Conservation (phyloP, 2,329 filamentous ascomycete genomes). For the Furcasterigmium furcatum region DNA sequence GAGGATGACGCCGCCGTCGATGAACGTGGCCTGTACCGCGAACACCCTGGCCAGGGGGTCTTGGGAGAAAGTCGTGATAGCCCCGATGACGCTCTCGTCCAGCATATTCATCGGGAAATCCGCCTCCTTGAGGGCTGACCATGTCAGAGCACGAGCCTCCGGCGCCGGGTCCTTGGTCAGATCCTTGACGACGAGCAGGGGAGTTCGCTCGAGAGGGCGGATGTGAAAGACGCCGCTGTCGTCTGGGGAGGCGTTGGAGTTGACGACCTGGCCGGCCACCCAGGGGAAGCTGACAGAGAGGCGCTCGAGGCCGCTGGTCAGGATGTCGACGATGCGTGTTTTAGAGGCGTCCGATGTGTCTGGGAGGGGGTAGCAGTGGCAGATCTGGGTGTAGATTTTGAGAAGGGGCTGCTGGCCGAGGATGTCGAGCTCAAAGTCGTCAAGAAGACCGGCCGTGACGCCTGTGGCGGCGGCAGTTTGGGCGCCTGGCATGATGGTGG, state of each 20-base stretch:
- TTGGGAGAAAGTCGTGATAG: slow-evolving; percentile 7
- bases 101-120: slow-evolving; percentile 45
- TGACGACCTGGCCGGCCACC: slow-evolving; percentile 40
- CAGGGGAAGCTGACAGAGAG: slow-evolving; percentile 40
- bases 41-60: slow-evolving; percentile 4
- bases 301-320: slow-evolving; percentile 31
- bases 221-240: slow-evolving; percentile 35
- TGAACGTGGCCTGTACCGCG: slow-evolving; percentile 8
- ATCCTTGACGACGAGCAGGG: slow-evolving; percentile 38
- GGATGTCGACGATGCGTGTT: slow-evolving; percentile 19
- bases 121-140: slow-evolving; percentile 30
- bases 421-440: slow-evolving; percentile 30
- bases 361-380: slow-evolving; percentile 30
- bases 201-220: slow-evolving; percentile 21
- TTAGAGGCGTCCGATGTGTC: slow-evolving; percentile 13
- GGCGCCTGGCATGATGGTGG: background rate
- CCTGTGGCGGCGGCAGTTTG: background rate
- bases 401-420: slow-evolving; percentile 37
- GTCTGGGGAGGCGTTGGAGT: slow-evolving; percentile 20
- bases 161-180: slow-evolving; percentile 20
- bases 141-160: slow-evolving; percentile 24
- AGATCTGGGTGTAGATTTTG: slow-evolving; percentile 43
- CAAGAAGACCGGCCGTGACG: background rate
- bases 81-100: slow-evolving; percentile 36
- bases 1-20: slow-evolving; percentile 45